Evolutionary conservation across 1,284 basidiomycete species (phyloP).

Genomic region (Heliocybe sulcata): DNA sequence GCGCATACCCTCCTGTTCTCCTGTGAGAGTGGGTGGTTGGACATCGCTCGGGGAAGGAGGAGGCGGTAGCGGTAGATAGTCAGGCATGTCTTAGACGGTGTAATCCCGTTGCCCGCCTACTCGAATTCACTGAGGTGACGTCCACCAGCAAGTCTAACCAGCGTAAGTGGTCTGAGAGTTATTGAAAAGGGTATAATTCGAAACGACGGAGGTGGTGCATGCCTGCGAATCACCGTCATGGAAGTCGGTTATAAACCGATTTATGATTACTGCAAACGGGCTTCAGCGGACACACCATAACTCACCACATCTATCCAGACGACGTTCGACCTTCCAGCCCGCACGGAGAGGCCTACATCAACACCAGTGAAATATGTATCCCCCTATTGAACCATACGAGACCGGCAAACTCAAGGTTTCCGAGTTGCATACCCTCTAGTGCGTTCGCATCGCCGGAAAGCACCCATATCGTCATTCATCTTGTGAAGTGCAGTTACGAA

Average conservation of each 20-base stretch:
- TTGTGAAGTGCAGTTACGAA: slow-evolving; percentile 56
- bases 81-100: slow-evolving; percentile 1
- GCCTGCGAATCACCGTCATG: background rate
- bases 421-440: slow-evolving; percentile 76
- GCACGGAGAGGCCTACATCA: background rate
- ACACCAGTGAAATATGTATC: slow-evolving; percentile 37
- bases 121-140: too few species aligned
- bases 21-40: slow-evolving; percentile 30
- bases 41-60: slow-evolving; percentile 19
- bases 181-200: background rate
- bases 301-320: background rate
- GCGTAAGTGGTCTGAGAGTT: background rate
- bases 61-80: slow-evolving; percentile 15
- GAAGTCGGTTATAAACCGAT: background rate
- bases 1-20: slow-evolving; percentile 43
- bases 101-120: too few species aligned
- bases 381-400: slow-evolving; percentile 55
- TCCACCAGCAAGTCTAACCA: background rate
- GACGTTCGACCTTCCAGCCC: background rate
- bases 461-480: background rate
- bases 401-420: slow-evolving; percentile 67
- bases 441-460: slow-evolving; percentile 24
- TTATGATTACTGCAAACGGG: background rate
- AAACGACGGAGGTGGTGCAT: background rate
- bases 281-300: background rate